Percentiles rank a stretch among this genome's conserved stretches.
Conservation (phyloP, 441 rosid species). For the Eugenia klotzschiana region DNA sequence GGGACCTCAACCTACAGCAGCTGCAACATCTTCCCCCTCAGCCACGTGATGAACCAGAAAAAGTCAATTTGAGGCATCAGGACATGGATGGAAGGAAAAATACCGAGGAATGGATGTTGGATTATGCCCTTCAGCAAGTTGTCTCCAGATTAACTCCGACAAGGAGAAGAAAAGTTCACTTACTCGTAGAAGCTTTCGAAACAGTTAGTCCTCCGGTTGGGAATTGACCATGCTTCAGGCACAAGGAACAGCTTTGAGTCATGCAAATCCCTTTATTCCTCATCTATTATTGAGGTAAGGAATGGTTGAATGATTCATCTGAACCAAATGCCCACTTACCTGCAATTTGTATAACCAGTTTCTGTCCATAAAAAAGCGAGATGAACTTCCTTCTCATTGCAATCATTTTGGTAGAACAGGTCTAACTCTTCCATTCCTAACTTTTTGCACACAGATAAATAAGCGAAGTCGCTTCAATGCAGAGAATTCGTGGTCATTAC, state of each 20-base stretch:
- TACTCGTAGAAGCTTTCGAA: conserved; percentile 85
- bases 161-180: conserved; percentile 57
- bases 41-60: conserved; percentile 36
- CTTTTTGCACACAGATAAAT: neutral
- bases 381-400: neutral
- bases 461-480: neutral
- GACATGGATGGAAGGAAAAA: conserved; percentile 40
- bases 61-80: conserved; percentile 55
- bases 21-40: conserved; percentile 35
- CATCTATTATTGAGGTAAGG: neutral
- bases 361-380: neutral
- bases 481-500: neutral
- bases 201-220: conserved; percentile 38
- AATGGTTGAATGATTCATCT: neutral
- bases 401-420: neutral
- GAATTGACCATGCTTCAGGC: conserved; percentile 7
- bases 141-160: conserved; percentile 72
- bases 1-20: conserved; percentile 33
- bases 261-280: neutral
- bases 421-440: neutral
- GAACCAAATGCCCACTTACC: neutral
- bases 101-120: conserved; percentile 85
- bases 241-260: neutral
- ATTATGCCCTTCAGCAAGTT: conserved; percentile 63
- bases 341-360: neutral